phyloP scores from a whole-genome alignment of 2,329 filamentous ascomycete genomes.

The Alternaria gansuensis region DNA sequence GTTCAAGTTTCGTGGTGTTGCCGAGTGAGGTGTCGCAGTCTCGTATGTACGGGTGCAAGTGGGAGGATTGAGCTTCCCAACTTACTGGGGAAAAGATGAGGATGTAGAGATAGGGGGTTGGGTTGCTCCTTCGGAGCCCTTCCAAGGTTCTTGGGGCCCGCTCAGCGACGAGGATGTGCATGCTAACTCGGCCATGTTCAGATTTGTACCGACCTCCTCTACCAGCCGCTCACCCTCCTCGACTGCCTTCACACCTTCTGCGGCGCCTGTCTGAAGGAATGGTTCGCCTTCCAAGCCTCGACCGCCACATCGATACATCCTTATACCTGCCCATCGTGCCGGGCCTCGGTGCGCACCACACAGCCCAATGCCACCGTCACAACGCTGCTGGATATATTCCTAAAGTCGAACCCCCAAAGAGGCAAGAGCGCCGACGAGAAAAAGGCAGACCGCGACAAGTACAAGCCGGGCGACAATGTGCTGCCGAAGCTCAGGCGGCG shows the following conservation, averaged over 20 bases:
- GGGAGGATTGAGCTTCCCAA: background rate
- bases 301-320: conserved; percentile 63
- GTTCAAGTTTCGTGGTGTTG: conserved; percentile 23
- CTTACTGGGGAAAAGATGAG: background rate
- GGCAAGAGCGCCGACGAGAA: conserved; percentile 76
- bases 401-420: conserved; percentile 80
- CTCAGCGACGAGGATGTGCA: conserved; percentile 21
- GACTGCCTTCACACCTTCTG: conserved; percentile 97
- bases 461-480: conserved; percentile 83
- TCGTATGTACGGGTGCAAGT: background rate
- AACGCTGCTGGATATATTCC: conserved; percentile 87
- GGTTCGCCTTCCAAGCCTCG: conserved; percentile 84
- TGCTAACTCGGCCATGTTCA: conserved; percentile 54
- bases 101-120: background rate
- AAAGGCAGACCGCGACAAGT: conserved; percentile 76
- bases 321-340: conserved; percentile 93
- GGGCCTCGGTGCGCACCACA: conserved; percentile 84
- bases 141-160: conserved; percentile 8
- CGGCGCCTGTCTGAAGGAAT: conserved; percentile 92
- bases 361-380: conserved; percentile 90
- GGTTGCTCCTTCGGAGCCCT: background rate
- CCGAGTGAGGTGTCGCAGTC: background rate
- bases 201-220: conserved; percentile 97
- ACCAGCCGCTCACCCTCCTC: conserved; percentile 87
- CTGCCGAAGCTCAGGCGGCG: conserved; percentile 67